Evolutionary conservation across 2,329 filamentous ascomycete species (phyloP).

Genomic region (Cladosporium halotolerans): DNA sequence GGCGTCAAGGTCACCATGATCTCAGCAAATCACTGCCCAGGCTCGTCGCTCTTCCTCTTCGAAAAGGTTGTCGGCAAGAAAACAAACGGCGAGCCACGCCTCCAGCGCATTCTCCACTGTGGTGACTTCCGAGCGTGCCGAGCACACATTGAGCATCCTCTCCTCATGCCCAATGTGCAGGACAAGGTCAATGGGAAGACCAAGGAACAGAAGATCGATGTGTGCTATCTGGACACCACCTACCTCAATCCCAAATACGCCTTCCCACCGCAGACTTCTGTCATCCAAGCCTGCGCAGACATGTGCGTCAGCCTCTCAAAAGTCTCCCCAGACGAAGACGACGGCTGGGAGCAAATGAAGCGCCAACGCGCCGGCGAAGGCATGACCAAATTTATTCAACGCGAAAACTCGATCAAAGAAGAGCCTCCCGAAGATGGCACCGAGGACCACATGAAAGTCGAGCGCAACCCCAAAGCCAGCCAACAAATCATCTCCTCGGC

Average conservation of each 20-base stretch:
- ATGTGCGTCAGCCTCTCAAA: constrained; percentile 75
- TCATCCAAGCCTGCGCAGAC: constrained; percentile 80
- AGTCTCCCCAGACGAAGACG: constrained; percentile 52
- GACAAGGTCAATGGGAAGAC: constrained; percentile 65
- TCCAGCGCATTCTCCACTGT: constrained; percentile 84
- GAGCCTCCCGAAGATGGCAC: constrained; percentile 30
- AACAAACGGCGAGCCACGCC: constrained; percentile 44
- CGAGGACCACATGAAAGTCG: constrained; percentile 31
- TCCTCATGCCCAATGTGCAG: constrained; percentile 67
- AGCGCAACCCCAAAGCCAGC: constrained; percentile 25
- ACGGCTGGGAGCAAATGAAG: constrained; percentile 53
- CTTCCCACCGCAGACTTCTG: constrained; percentile 82
- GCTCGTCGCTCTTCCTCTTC: constrained; percentile 88
- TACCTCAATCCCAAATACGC: constrained; percentile 94
- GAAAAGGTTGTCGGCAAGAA: constrained; percentile 66
- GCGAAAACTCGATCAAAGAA: constrained; percentile 39
- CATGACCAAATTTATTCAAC: constrained; percentile 58
- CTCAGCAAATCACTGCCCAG: constrained; percentile 91
- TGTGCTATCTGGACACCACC: constrained; percentile 95
- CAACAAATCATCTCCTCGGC: constrained; percentile 25
- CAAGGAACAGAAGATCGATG: constrained; percentile 80
- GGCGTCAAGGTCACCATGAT: constrained; percentile 91
- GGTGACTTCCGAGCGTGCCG: constrained; percentile 92
- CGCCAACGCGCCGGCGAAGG: constrained; percentile 48
- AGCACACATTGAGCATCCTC: constrained; percentile 73